These are phyloP conservation scores for Nothophytophthora sp. DNA, from an alignment of 352 stramenopile species.

Conservation along the genomic window DNA sequence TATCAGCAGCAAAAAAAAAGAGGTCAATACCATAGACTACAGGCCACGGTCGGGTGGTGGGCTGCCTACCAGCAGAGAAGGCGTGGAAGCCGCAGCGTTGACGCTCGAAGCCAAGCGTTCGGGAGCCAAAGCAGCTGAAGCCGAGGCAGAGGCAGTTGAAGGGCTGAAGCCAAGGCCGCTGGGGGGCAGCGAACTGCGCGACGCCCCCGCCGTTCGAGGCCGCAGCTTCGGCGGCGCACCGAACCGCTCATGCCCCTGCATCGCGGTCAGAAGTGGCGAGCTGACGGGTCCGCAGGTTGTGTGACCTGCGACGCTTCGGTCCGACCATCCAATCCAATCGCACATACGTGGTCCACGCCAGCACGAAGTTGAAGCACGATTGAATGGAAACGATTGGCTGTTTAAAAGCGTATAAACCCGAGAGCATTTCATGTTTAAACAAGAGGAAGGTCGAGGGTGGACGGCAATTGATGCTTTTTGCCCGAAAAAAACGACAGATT, in stretches of 20 bases:
- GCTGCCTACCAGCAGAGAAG: slow-evolving; percentile 4
- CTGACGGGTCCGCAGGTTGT: no score
- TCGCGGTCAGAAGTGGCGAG: no score
- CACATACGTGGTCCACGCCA: no score
- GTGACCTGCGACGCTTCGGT: no score
- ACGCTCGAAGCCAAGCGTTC: slow-evolving; percentile 12
- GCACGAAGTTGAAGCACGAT: no score
- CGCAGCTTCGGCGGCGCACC: slow-evolving; percentile 50
- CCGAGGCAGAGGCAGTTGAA: slow-evolving; percentile 17
- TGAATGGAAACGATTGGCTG: no score
- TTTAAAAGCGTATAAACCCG: no score
- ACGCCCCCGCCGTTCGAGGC: slow-evolving; percentile 43
- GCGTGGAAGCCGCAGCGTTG: slow-evolving; percentile 12
- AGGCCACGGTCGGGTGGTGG: background rate
- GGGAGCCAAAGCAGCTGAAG: slow-evolving; percentile 10
- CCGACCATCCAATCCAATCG: no score
- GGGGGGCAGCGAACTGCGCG: slow-evolving; percentile 11
- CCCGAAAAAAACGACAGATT: no score
- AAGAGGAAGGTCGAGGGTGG: no score
- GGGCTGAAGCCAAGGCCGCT: slow-evolving; percentile 1
- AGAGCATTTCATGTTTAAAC: no score
- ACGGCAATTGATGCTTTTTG: no score
- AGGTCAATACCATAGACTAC: background rate
- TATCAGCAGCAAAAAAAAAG: slow-evolving; percentile 1
- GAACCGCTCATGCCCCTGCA: slow-evolving; percentile 53